Percentiles rank a stretch among this genome's conserved stretches.
These are phyloP conservation scores for Phialophora verrucosa DNA, from an alignment of 2,329 filamentous ascomycete species.

Conservation along the genomic window DNA sequence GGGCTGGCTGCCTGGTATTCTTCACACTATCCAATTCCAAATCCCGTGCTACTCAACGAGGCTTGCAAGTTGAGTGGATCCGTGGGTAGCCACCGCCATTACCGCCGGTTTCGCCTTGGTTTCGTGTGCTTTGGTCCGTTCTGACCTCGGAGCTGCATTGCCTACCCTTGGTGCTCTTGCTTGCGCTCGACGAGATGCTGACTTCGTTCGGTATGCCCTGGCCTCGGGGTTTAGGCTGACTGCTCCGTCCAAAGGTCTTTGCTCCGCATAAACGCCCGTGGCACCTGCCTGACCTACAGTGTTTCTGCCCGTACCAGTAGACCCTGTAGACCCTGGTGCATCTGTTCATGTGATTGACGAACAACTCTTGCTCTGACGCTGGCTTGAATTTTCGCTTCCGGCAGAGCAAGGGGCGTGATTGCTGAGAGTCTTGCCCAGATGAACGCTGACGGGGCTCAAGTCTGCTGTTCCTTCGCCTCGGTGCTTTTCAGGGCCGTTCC, in stretches of 20 bases:
- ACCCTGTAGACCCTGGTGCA: not conserved
- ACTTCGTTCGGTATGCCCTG: not conserved
- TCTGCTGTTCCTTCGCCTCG: not conserved
- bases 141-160: constrained; percentile 17
- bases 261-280: constrained; percentile 14
- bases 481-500: not conserved
- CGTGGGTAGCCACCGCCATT: constrained; percentile 23
- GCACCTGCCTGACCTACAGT: constrained; percentile 8
- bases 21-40: not conserved
- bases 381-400: not conserved
- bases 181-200: constrained; percentile 4
- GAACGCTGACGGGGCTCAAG: not conserved
- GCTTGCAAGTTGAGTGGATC: constrained; percentile 9
- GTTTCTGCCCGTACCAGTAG: constrained; percentile 19
- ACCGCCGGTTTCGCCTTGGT: constrained; percentile 14
- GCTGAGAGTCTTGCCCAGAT: not conserved
- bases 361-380: not conserved
- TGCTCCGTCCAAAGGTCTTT: constrained; percentile 22
- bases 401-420: not conserved
- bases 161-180: constrained; percentile 10
- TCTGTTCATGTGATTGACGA: not conserved
- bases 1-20: too few species aligned
- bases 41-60: constrained; percentile 6
- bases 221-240: not conserved
- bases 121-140: constrained; percentile 8